These are phyloP conservation scores for Sphagnum tenellum DNA, from an alignment of 225 moss, liverwort and hornwort species.

Conservation along the genomic window DNA sequence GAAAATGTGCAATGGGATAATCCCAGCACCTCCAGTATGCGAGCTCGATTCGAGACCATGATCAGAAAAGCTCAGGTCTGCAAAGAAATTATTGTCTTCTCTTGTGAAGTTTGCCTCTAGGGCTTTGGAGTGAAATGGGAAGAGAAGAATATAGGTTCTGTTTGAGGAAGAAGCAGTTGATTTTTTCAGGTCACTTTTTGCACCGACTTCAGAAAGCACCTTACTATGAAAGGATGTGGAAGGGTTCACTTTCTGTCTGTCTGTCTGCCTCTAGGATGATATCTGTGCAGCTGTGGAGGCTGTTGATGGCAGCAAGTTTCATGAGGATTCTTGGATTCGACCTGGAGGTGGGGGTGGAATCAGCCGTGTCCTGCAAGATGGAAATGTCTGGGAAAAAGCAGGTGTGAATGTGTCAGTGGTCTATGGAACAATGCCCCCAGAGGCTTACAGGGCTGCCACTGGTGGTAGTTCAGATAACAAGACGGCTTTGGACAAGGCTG, in stretches of 20 bases:
- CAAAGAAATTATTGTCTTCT: too few relatives aligned
- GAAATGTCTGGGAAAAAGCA: slow-evolving; percentile 92
- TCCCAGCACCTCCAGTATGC: slow-evolving; percentile 62
- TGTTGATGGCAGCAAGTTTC: slow-evolving; percentile 77
- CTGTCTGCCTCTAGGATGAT: slow-evolving; percentile 49
- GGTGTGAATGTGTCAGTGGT: slow-evolving; percentile 97
- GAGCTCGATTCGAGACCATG: slow-evolving; percentile 77
- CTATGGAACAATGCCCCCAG: slow-evolving; percentile 97
- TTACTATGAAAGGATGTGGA: too few relatives aligned
- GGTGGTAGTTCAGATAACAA: slow-evolving; percentile 45
- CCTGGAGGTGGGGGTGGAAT: slow-evolving; percentile 97
- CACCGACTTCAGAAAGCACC: too few relatives aligned
- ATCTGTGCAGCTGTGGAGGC: slow-evolving; percentile 96
- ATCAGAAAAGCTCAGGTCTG: slow-evolving; percentile 55
- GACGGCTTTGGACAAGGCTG: slow-evolving; percentile 57
- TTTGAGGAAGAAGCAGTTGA: too few relatives aligned
- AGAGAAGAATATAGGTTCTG: too few relatives aligned
- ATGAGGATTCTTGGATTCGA: slow-evolving; percentile 96
- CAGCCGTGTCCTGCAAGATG: slow-evolving; percentile 93
- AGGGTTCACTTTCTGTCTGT: too few relatives aligned
- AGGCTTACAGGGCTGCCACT: slow-evolving; percentile 95
- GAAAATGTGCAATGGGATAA: slow-evolving; percentile 44
- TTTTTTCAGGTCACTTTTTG: too few relatives aligned
- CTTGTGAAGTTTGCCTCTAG: too few relatives aligned
- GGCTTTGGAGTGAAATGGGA: too few relatives aligned